These are phyloP conservation scores for Colletotrichum gigasporum DNA, from an alignment of 2,329 filamentous ascomycete species.

Conservation along the genomic window DNA sequence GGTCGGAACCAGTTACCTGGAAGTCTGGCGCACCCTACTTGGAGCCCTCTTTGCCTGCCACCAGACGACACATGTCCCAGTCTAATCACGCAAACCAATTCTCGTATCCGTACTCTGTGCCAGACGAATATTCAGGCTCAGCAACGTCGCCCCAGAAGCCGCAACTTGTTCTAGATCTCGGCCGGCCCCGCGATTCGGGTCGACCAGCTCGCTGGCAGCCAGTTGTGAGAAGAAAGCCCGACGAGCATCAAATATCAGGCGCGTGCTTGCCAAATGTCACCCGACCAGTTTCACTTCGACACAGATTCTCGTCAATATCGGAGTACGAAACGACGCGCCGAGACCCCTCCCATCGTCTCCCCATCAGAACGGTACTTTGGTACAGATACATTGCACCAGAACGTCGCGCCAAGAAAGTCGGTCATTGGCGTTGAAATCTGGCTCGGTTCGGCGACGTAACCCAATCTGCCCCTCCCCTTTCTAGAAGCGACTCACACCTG, in stretches of 20 bases:
- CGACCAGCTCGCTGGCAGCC: neutral
- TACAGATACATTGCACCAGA: neutral
- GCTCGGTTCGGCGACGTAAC: slow-evolving; percentile 1
- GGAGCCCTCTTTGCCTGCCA: neutral
- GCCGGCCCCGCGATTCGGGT: neutral
- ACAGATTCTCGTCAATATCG: too few species aligned
- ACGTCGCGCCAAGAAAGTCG: neutral
- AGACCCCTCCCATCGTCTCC: too few species aligned
- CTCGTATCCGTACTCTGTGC: neutral
- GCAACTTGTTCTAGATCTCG: neutral
- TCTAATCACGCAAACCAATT: neutral
- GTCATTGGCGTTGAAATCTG: neutral
- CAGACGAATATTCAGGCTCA: neutral
- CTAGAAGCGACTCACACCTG: neutral
- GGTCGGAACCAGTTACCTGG: slow-evolving; percentile 16
- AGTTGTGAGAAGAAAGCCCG: neutral
- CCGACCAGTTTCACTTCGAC: too few species aligned
- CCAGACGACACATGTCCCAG: neutral
- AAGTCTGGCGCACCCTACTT: neutral
- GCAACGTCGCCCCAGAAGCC: neutral
- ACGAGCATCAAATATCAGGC: too few species aligned
- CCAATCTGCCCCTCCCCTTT: neutral
- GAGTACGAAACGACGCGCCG: too few species aligned
- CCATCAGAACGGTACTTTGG: too few species aligned
- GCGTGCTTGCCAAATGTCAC: too few species aligned